Evolutionary conservation across 495 filamentous ascomycete species (phyloP), one percentile per base, ranked within the genome.

Genomic region (Neurospora sp.): DNA sequence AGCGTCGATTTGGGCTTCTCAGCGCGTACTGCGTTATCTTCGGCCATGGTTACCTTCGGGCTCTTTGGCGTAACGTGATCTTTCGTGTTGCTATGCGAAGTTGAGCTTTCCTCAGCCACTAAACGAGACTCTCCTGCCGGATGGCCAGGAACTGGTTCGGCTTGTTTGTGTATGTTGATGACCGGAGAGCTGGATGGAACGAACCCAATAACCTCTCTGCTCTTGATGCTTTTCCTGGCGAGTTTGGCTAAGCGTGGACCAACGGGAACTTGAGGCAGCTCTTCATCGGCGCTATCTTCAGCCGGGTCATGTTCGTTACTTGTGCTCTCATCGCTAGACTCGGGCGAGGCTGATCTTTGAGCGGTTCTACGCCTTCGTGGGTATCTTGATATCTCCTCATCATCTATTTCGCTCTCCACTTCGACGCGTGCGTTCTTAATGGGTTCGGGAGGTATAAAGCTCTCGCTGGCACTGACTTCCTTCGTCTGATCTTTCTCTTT

Each of bases 171-270:
- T 37, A 66, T 66, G 54, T 18, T 66, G 27, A 66, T 35, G 23
- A 75, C 69, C 5, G 76, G 77, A 6, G 78, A 72, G 44, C 76
- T 79, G 31, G 76, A 74, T 11, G 79, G 78, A 38, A 83, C 39
- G 69, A 79, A 80, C 8, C 84, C 84, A 41, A 86, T 81, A 11
- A 86, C 71, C 42, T 86, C 84, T 48, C 75, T 82, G 72, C 84
- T 86, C 69, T 78, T 82, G 70, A 85, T 76, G 72, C 80, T 78
- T 73, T 78, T 85, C 40, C 79, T 81, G n/a, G 79, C 78, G 3
- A 85, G 75, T 20, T 73, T 79, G 27, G 80, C 83, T 41, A 85
- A 77, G 37, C 75, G 77, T 41, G 79, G 80, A 23, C 75, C 73
- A 71, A 73, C 76, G 18, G 75, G 73, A 0, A 76, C 73, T 20